A percentile compares a stretch with the other conserved stretches of the same genome.
These are phyloP conservation scores for Puccinia coronata DNA, from an alignment of 1,284 basidiomycete species.

Conservation along the genomic window DNA sequence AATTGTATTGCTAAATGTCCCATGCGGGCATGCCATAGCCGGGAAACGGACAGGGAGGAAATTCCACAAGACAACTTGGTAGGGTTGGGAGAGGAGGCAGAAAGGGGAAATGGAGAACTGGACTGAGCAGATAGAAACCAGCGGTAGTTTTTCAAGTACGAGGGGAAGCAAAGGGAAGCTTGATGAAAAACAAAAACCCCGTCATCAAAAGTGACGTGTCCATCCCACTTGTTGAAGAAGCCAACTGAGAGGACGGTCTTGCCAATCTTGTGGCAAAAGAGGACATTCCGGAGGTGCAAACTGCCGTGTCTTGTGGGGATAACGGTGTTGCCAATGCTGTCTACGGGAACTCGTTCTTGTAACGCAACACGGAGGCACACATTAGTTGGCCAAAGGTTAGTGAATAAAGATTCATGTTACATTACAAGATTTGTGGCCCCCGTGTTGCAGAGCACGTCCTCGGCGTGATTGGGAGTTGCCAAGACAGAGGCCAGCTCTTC, in stretches of 20 bases:
- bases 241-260: background rate
- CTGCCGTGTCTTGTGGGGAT: background rate
- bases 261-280: background rate
- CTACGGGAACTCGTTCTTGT: constrained; percentile 1
- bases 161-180: background rate
- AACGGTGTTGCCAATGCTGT: background rate
- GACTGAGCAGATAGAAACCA: background rate
- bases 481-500: background rate
- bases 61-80: background rate
- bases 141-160: background rate
- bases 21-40: background rate
- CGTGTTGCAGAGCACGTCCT: background rate
- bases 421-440: background rate
- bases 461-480: background rate
- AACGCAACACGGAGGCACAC: background rate
- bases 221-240: background rate
- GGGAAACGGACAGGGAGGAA: background rate
- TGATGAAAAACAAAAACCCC: background rate
- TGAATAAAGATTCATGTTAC: background rate
- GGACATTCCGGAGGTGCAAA: background rate
- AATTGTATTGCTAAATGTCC: background rate
- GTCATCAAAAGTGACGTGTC: background rate
- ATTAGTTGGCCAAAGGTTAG: background rate
- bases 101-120: background rate
- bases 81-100: background rate